Percentiles rank a stretch among this genome's conserved stretches.
Evolutionary conservation across 1,284 basidiomycete species (phyloP).

Genomic region (Sporisorium iseilematis-ciliati): DNA sequence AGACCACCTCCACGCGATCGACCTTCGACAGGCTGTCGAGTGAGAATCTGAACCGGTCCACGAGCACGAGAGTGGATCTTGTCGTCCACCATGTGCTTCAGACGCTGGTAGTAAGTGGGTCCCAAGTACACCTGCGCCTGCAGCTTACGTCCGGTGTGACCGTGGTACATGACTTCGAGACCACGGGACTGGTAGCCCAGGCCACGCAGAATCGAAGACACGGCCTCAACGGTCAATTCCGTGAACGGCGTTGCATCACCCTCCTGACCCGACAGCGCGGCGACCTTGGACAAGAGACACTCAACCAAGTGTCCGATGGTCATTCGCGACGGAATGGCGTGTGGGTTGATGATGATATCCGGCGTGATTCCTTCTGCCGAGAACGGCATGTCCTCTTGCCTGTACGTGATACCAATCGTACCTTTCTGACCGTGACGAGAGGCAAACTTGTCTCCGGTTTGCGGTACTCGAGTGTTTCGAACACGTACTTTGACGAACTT

Average conservation of each 20-base stretch:
- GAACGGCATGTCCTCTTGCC: conserved; percentile 99
- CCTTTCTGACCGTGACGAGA: conserved; percentile 99
- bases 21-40: conserved; percentile 98
- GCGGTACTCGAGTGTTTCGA: conserved; percentile 92
- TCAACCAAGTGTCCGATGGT: conserved; percentile 99
- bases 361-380: conserved; percentile 95
- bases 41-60: conserved; percentile 97
- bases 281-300: conserved; percentile 94
- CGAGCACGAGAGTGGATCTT: conserved; percentile 98
- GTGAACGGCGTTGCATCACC: conserved; percentile 99
- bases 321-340: conserved; percentile 99
- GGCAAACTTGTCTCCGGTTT: conserved; percentile 99
- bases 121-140: conserved; percentile 98
- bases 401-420: conserved; percentile 98
- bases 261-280: conserved; percentile 94
- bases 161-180: conserved; percentile 98
- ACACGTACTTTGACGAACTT: conserved; percentile 99
- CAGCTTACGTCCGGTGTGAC: conserved; percentile 95
- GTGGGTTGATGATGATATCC: conserved; percentile 98
- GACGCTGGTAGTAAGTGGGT: conserved; percentile 97
- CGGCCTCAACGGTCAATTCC: conserved; percentile 92
- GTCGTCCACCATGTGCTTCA: conserved; percentile 99
- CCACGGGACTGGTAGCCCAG: conserved; percentile 81
- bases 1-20: conserved; percentile 97
- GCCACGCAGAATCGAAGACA: conserved; percentile 62